These are phyloP conservation scores for Lactifluus pinguis DNA, from an alignment of 768 basidiomycete species.

Conservation along the genomic window DNA sequence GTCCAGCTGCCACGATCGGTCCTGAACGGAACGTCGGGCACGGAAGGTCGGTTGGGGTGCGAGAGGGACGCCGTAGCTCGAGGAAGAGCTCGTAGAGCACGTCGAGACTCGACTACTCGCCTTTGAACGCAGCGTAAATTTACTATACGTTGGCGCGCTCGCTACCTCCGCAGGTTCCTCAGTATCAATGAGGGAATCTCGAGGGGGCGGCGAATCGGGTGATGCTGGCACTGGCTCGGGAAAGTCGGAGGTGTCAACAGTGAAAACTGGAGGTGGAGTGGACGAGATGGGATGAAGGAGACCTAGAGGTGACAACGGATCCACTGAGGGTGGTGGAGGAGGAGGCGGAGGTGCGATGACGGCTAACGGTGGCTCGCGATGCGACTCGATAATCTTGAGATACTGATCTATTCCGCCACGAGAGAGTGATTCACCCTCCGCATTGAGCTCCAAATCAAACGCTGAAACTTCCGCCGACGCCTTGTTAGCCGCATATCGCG, in stretches of 20 bases:
- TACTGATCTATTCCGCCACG: constrained; percentile 61
- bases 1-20: constrained; percentile 54
- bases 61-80: constrained; percentile 18
- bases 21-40: constrained; percentile 24
- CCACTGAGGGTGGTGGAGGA: constrained; percentile 4
- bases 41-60: constrained; percentile 8
- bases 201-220: background rate
- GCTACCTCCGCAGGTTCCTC: background rate
- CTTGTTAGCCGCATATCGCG: constrained; percentile 25
- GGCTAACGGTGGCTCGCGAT: too few species aligned
- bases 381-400: constrained; percentile 44
- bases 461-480: constrained; percentile 47
- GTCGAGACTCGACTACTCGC: constrained; percentile 3
- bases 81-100: constrained; percentile 18
- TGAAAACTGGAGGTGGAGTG: background rate
- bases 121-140: constrained; percentile 1
- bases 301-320: constrained; percentile 8
- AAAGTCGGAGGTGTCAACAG: background rate
- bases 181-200: background rate
- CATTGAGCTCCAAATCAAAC: constrained; percentile 59
- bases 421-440: constrained; percentile 48
- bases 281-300: background rate
- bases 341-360: background rate
- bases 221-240: background rate
- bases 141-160: background rate